Conservation (phyloP, 257 asterid species). For the Coffea eugenioides region DNA sequence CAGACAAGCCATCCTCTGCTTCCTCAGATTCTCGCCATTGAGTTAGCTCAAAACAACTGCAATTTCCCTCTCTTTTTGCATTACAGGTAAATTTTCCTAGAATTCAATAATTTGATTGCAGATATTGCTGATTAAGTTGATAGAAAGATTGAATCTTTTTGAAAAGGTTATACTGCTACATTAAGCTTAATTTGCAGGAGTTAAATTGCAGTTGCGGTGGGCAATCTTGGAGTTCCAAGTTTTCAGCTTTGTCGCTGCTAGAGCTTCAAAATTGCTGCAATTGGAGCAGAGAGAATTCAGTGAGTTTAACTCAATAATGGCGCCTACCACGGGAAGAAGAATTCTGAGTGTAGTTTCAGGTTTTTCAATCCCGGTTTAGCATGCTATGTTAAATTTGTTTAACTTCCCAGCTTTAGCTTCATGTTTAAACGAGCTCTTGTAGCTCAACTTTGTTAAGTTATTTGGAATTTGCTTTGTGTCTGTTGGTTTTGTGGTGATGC, state of each 20-base stretch:
- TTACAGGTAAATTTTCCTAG: slow-evolving; percentile 25
- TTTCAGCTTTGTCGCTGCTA: slow-evolving; percentile 17
- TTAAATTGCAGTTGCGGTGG: slow-evolving; percentile 6
- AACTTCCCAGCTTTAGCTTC: slow-evolving; percentile 23
- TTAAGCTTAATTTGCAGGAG: slow-evolving; percentile 32
- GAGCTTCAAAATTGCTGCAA: slow-evolving; percentile 16
- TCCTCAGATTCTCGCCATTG: slow-evolving; percentile 97
- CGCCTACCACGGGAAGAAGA: slow-evolving; percentile 39
- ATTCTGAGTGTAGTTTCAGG: slow-evolving; percentile 52
- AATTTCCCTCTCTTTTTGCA: slow-evolving; percentile 16
- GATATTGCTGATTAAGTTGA: neutral
- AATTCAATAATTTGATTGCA: neutral
- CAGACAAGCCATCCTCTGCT: slow-evolving; percentile 97
- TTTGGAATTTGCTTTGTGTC: slow-evolving; percentile 29
- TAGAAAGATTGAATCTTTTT: neutral
- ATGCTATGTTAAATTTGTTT: slow-evolving; percentile 36
- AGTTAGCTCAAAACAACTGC: slow-evolving; percentile 30
- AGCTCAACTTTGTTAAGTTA: slow-evolving; percentile 37
- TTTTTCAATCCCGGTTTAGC: slow-evolving; percentile 44
- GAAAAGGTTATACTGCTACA: slow-evolving; percentile 10
- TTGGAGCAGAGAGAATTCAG: slow-evolving; percentile 34
- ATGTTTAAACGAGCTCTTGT: slow-evolving; percentile 43
- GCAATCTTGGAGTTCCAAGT: slow-evolving; percentile 13
- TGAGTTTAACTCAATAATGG: slow-evolving; percentile 42
- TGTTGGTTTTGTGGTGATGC: slow-evolving; percentile 27